These are phyloP conservation scores for Oryza punctata DNA, from an alignment of 176 grass and related monocot genomes.

Conservation along the genomic window DNA sequence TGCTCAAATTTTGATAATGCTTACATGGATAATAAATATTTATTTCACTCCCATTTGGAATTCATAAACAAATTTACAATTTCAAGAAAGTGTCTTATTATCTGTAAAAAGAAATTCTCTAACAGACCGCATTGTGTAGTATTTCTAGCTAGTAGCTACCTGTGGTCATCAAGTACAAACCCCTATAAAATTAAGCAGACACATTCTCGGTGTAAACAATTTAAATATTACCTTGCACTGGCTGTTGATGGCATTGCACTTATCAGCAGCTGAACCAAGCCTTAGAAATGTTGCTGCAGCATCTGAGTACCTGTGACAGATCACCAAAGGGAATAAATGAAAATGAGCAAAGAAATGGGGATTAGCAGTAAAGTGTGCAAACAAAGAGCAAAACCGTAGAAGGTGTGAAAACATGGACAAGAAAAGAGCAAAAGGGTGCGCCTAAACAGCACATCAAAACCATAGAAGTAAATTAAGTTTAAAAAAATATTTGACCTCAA, in stretches of 20 bases:
- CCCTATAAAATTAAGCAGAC: conserved; percentile 17
- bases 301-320: conserved; percentile 69
- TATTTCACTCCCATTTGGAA: background rate
- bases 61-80: background rate
- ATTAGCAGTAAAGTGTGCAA: background rate
- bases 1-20: background rate
- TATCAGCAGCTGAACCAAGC: conserved; percentile 89
- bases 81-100: background rate
- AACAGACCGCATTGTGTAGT: background rate
- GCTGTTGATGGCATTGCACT: conserved; percentile 91
- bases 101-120: background rate
- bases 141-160: background rate
- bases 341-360: background rate
- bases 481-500: background rate
- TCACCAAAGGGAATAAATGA: background rate
- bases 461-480: too few species aligned
- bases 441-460: background rate
- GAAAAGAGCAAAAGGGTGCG: background rate
- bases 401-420: background rate
- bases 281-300: conserved; percentile 81
- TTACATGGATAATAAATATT: background rate
- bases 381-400: too few species aligned
- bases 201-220: background rate
- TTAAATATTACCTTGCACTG: conserved; percentile 86
- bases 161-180: background rate